Conservation (phyloP, 768 basidiomycete genomes). For the Calocybe cyanea region DNA sequence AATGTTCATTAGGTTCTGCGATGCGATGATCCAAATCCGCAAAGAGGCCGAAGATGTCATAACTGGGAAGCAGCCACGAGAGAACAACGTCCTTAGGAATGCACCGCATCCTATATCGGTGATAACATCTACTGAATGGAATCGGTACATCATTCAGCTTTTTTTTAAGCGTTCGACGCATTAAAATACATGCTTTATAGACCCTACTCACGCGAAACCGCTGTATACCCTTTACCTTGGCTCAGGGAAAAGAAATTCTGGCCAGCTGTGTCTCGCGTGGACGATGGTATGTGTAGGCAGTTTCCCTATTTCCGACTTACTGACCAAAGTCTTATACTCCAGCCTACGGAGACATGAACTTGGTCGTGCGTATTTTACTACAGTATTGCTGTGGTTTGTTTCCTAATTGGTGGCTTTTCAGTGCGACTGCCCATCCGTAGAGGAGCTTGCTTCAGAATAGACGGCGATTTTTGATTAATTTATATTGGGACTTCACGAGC, state of each 20-base stretch:
- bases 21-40: conserved; percentile 97
- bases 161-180: background rate
- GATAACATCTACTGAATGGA: conserved; percentile 80
- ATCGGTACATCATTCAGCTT: conserved; percentile 57
- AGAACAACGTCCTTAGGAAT: conserved; percentile 90
- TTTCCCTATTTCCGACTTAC: conserved; percentile 6
- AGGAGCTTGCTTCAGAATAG: conserved; percentile 56
- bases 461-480: conserved; percentile 10
- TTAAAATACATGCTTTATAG: too few relatives aligned
- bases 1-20: conserved; percentile 70
- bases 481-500: conserved; percentile 22
- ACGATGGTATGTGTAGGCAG: too few relatives aligned
- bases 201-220: conserved; percentile 85
- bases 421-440: conserved; percentile 87
- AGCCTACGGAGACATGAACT: conserved; percentile 93
- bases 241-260: conserved; percentile 92
- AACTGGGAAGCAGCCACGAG: conserved; percentile 81
- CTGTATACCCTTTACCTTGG: conserved; percentile 86
- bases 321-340: background rate
- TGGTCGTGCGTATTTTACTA: conserved; percentile 57
- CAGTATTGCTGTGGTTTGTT: conserved; percentile 4
- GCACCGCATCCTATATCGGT: conserved; percentile 88
- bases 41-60: conserved; percentile 87
- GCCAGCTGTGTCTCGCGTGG: conserved; percentile 41
- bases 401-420: conserved; percentile 27